phyloP scores from a whole-genome alignment of 1,284 basidiomycete species.

The Puccinia novopanici region DNA sequence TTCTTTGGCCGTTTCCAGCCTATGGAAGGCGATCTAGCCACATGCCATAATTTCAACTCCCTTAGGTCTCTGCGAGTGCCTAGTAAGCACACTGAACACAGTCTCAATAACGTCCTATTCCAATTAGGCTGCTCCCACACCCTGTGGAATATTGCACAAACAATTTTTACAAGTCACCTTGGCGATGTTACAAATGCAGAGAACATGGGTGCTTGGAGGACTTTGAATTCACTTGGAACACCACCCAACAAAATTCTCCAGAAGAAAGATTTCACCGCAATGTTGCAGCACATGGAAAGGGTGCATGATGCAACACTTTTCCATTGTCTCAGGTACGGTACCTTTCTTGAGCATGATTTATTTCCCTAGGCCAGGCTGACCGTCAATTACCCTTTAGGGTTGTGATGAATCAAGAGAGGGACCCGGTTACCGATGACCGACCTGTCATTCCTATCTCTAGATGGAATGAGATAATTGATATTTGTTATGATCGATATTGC shows the following conservation, averaged over 20 bases:
- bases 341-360: too few species aligned
- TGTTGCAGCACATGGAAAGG: too few species aligned
- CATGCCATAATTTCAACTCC: neutral
- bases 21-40: too few species aligned
- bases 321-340: neutral
- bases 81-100: neutral
- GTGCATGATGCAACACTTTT: neutral
- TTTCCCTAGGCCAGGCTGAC: too few species aligned
- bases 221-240: too few species aligned
- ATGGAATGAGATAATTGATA: neutral
- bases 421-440: neutral
- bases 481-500: neutral
- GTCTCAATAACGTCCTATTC: neutral
- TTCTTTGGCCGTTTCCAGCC: neutral
- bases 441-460: neutral
- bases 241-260: too few species aligned
- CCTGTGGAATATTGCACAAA: conserved; percentile 13
- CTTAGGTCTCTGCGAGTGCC: neutral
- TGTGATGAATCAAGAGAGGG: too few species aligned
- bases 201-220: too few species aligned
- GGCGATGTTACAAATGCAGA: too few species aligned
- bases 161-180: neutral
- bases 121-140: neutral
- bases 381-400: too few species aligned
- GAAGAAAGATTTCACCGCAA: too few species aligned